Percentiles rank a stretch among this genome's conserved stretches.
These are phyloP conservation scores for Beta lomatogona DNA, from an alignment of 179 eudicot species.

Conservation along the genomic window DNA sequence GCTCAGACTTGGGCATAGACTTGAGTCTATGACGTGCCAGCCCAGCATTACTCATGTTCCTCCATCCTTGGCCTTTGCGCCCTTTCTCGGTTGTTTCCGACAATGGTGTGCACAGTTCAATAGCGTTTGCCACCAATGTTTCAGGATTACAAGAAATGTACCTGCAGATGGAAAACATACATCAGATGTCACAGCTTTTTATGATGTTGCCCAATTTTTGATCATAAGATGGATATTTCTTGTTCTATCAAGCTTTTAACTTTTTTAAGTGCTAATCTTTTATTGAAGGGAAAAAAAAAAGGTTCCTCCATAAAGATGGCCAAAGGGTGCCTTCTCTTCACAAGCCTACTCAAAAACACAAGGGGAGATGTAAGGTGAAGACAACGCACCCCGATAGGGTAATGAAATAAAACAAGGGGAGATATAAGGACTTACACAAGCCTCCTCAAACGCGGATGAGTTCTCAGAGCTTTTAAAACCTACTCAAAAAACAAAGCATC, in stretches of 20 bases:
- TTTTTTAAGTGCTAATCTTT: neutral
- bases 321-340: too few species aligned
- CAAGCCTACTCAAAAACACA: too few species aligned
- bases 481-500: slow-evolving; percentile 22
- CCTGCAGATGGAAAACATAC: slow-evolving; percentile 38
- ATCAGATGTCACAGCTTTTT: neutral
- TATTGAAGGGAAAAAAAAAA: neutral
- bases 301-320: neutral
- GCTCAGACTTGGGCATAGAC: slow-evolving; percentile 91
- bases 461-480: slow-evolving; percentile 88
- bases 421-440: slow-evolving; percentile 69
- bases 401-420: neutral
- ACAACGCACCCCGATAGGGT: neutral
- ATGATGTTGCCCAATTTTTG: neutral
- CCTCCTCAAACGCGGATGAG: slow-evolving; percentile 68
- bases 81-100: slow-evolving; percentile 59
- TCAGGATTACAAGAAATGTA: slow-evolving; percentile 97
- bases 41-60: slow-evolving; percentile 81
- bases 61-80: slow-evolving; percentile 68
- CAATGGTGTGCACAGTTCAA: slow-evolving; percentile 93
- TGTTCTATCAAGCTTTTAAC: neutral
- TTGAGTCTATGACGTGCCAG: slow-evolving; percentile 86
- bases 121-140: slow-evolving; percentile 90
- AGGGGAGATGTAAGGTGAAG: too few species aligned
- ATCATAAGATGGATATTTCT: neutral